A percentile compares a stretch with the other conserved stretches of the same genome.
Evolutionary conservation across 257 asterid species (phyloP).

Genomic region (Nicotiana otophora): DNA sequence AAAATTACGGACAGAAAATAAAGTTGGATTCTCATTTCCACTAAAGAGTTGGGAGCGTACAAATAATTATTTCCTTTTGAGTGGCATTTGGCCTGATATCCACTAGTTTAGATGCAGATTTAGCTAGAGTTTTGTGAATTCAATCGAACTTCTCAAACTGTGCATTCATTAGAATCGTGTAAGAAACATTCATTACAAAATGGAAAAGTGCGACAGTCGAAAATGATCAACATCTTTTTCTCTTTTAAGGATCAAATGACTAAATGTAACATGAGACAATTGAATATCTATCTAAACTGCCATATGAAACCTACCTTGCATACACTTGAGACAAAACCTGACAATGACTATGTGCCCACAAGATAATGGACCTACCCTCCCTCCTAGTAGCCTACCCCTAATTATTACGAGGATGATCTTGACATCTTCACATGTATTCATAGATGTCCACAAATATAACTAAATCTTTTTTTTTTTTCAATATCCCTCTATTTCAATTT

Average conservation of each 20-base stretch:
- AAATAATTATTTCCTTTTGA: not conserved
- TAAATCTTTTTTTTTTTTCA: not conserved
- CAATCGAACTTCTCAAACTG: not conserved
- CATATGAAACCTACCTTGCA: slow-evolving; percentile 26
- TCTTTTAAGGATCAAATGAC: not conserved
- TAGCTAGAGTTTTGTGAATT: not conserved
- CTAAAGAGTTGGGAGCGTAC: not conserved
- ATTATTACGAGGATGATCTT: slow-evolving; percentile 20
- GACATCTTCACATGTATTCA: slow-evolving; percentile 23
- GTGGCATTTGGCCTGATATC: not conserved
- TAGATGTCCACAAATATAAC: not conserved
- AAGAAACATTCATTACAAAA: not conserved
- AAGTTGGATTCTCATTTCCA: slow-evolving; percentile 6
- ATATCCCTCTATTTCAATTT: not conserved
- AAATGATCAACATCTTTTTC: not conserved
- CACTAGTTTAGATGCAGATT: not conserved
- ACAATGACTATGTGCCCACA: slow-evolving; percentile 2
- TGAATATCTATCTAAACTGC: slow-evolving; percentile 27
- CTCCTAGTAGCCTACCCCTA: not conserved
- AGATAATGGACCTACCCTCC: slow-evolving; percentile 7
- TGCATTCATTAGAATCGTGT: not conserved
- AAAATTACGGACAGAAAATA: not conserved
- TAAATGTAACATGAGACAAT: not conserved
- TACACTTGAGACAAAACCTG: slow-evolving; percentile 27
- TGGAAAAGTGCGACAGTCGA: not conserved